Conservation (phyloP, 169 alveolate species). For the Eimeria falciformis region DNA sequence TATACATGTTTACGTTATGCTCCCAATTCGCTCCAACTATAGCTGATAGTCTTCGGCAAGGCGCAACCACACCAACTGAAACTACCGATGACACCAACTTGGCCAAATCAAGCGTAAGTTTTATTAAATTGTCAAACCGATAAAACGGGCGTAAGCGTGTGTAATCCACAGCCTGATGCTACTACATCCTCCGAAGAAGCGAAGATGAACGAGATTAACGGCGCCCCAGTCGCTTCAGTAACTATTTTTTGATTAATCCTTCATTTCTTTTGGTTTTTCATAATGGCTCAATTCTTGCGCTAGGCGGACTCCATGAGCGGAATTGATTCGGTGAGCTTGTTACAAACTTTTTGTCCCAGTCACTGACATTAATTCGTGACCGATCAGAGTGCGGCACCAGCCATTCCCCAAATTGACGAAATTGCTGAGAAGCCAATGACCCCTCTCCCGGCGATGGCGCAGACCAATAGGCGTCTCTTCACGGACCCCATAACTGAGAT, state of each 20-base stretch:
- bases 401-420: constrained; percentile 26
- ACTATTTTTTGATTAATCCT: background rate
- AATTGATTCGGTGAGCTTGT: constrained; percentile 28
- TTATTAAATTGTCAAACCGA: background rate
- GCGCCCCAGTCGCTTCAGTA: constrained; percentile 32
- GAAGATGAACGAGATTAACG: constrained; percentile 64
- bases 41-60: constrained; percentile 71
- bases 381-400: constrained; percentile 46
- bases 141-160: background rate
- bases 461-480: constrained; percentile 28
- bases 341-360: background rate
- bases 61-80: constrained; percentile 48
- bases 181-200: constrained; percentile 32
- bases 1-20: background rate
- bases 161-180: constrained; percentile 5
- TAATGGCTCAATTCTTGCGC: background rate
- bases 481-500: constrained; percentile 62
- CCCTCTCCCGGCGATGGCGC: constrained; percentile 11
- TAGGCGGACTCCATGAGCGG: constrained; percentile 51
- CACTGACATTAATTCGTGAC: background rate
- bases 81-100: constrained; percentile 25
- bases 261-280: no score
- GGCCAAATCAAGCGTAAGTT: constrained; percentile 42
- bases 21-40: background rate
- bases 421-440: constrained; percentile 21